phyloP scores from a whole-genome alignment of 257 asterid genomes.

The Solanum commersonii region DNA sequence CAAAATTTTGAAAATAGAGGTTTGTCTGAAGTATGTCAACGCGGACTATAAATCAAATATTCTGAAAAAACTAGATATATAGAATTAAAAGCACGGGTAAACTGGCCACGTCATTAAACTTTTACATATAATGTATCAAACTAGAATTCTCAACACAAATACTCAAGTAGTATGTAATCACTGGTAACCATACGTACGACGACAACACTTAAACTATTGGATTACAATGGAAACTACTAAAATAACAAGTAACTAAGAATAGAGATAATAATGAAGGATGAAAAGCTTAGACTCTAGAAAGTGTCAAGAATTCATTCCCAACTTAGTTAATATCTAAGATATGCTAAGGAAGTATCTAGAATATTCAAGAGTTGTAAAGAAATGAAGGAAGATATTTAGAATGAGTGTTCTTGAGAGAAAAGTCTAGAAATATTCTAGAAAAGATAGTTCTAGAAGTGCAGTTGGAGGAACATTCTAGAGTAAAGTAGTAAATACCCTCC shows the following conservation, averaged over 20 bases:
- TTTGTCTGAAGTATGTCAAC: no score
- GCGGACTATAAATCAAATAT: accelerated
- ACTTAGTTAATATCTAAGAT: background rate
- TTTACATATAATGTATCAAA: background rate
- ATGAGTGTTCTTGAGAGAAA: background rate
- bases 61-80: no score
- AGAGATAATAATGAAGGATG: background rate
- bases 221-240: background rate
- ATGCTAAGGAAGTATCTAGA: background rate
- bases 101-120: background rate
- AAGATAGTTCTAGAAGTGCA: no score
- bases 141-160: background rate
- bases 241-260: background rate
- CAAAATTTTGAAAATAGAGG: no score
- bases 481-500: background rate
- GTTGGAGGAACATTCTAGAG: background rate
- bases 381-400: background rate
- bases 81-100: background rate
- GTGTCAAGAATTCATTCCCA: background rate
- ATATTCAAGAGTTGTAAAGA: background rate
- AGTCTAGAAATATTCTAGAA: background rate
- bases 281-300: background rate
- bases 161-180: background rate
- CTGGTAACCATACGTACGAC: background rate
- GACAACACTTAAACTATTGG: background rate